phyloP scores from a whole-genome alignment of 352 stramenopile species.

The Phytopythium boreale region DNA sequence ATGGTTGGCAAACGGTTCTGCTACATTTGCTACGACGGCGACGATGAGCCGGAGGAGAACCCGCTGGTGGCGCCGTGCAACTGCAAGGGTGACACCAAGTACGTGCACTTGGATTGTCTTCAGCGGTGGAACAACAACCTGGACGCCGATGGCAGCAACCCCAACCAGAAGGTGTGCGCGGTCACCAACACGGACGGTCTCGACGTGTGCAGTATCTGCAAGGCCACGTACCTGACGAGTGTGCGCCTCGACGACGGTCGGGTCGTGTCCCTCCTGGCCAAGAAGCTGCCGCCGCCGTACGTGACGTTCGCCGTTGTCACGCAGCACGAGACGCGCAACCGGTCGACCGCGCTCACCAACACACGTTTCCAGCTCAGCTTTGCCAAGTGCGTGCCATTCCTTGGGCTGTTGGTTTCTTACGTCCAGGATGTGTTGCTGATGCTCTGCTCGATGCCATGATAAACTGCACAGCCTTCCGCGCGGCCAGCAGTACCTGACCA shows the following conservation, averaged over 20 bases:
- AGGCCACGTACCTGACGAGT: conserved; percentile 88
- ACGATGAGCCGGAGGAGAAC: conserved; percentile 83
- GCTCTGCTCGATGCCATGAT: neutral
- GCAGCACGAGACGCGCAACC: conserved; percentile 83
- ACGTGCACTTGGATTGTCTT: conserved; percentile 90
- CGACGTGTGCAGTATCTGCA: conserved; percentile 90
- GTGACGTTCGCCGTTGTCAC: conserved; percentile 91
- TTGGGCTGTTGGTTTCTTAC: neutral
- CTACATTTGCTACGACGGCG: conserved; percentile 93
- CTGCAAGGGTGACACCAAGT: conserved; percentile 92
- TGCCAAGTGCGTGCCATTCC: conserved; percentile 58
- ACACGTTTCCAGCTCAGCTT: conserved; percentile 93
- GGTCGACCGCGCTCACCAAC: conserved; percentile 84
- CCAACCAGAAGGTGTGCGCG: conserved; percentile 87
- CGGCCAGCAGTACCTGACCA: conserved; percentile 72
- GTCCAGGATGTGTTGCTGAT: neutral
- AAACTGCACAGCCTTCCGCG: conserved; percentile 39
- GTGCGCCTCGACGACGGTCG: conserved; percentile 85
- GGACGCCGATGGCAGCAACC: conserved; percentile 69
- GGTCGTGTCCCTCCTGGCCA: conserved; percentile 82
- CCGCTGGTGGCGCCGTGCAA: conserved; percentile 88
- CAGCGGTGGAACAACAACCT: conserved; percentile 92
- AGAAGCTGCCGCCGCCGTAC: conserved; percentile 85
- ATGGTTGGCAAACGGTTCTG: conserved; percentile 69
- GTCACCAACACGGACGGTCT: conserved; percentile 88